Evolutionary conservation across 176 grass and related monocot genomes (phyloP).

Genomic region (Eleusine indica): DNA sequence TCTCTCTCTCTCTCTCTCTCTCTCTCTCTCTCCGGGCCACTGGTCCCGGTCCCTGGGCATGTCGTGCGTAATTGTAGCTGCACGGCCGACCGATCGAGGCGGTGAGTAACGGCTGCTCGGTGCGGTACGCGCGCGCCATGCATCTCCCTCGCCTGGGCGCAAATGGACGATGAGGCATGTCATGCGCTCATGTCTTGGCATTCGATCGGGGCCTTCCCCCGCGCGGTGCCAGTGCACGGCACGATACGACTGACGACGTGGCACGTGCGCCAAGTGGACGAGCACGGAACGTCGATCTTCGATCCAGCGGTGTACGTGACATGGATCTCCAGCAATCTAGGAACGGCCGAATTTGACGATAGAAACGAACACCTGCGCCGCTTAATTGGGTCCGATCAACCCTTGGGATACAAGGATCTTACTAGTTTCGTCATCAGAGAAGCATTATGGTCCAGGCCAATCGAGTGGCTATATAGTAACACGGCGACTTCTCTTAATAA

Average conservation of each 20-base stretch:
- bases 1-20: too few relatives aligned
- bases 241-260: too few relatives aligned
- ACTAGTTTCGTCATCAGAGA: background rate
- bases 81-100: background rate
- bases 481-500: background rate
- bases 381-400: too few relatives aligned
- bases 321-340: background rate
- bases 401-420: too few relatives aligned
- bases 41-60: slow-evolving; percentile 25
- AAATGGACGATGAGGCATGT: background rate
- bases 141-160: background rate
- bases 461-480: background rate
- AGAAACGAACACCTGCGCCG: background rate
- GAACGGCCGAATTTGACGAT: background rate
- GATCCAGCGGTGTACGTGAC: background rate
- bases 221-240: too few relatives aligned
- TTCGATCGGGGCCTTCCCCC: too few relatives aligned
- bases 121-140: too few relatives aligned
- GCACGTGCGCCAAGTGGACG: background rate
- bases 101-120: background rate
- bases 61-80: background rate
- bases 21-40: background rate
- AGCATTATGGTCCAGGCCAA: slow-evolving; percentile 8
- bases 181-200: background rate
- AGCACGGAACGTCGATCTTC: background rate